These are phyloP conservation scores for Plantago elongata DNA, from an alignment of 257 asterid species.

Conservation along the genomic window DNA sequence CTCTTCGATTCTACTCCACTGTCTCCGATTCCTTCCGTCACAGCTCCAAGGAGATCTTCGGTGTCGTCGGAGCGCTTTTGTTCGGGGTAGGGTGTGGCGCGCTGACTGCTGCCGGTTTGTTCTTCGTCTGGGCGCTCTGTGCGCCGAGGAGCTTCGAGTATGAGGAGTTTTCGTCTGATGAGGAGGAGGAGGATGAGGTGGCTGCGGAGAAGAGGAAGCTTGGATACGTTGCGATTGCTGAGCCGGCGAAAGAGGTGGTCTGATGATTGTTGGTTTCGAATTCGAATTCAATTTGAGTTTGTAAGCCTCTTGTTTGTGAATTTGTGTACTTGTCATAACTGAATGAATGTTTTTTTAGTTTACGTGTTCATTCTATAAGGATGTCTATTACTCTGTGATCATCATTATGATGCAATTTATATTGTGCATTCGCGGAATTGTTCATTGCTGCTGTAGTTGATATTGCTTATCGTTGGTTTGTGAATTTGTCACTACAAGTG, in stretches of 20 bases:
- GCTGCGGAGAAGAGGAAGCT: slow-evolving; percentile 35
- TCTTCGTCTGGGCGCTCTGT: slow-evolving; percentile 58
- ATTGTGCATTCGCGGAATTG: slow-evolving; percentile 5
- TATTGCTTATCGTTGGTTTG: too few relatives aligned
- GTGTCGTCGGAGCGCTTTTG: slow-evolving; percentile 68
- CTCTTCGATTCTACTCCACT: slow-evolving; percentile 47
- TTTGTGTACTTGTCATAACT: not conserved
- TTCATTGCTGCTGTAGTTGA: not conserved
- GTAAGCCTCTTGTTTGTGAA: not conserved
- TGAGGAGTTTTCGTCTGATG: slow-evolving; percentile 41
- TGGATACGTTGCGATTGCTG: slow-evolving; percentile 45
- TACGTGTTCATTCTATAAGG: slow-evolving; percentile 8
- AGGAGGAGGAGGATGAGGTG: slow-evolving; percentile 29
- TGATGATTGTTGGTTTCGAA: slow-evolving; percentile 25
- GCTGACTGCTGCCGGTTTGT: slow-evolving; percentile 65
- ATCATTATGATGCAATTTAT: slow-evolving; percentile 8
- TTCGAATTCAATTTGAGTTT: not conserved
- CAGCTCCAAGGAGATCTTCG: slow-evolving; percentile 67
- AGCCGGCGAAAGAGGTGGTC: slow-evolving; percentile 47
- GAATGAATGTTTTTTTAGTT: not conserved
- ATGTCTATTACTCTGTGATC: slow-evolving; percentile 17
- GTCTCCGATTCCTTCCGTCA: slow-evolving; percentile 61
- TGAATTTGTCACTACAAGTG: too few relatives aligned
- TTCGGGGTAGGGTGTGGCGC: slow-evolving; percentile 85
- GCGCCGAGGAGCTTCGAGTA: slow-evolving; percentile 43